Evolutionary conservation across 2,329 filamentous ascomycete species (phyloP), one percentile per base, ranked within the genome.

Genomic region (Talaromyces sp.): DNA sequence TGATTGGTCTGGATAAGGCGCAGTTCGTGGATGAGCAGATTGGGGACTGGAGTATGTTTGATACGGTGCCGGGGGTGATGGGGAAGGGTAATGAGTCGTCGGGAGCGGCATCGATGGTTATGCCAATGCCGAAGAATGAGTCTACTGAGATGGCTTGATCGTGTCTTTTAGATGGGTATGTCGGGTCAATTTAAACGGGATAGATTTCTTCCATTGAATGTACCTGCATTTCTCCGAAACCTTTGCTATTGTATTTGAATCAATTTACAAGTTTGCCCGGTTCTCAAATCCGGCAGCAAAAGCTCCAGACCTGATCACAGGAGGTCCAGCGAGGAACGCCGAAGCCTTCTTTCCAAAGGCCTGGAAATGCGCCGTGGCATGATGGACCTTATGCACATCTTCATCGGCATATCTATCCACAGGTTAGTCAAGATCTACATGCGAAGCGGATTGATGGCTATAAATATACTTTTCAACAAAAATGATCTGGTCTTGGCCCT

Each of bases 11-110:
- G 33, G 84, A 86, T 68, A 68, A 81, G 6, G 81, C 85, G 45
- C 82, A 85, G 70, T 86, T 87, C 73, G 78, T 82, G 48, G 83
- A 85, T 56, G 84, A 86, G 75, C 80, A 84, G 74, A 85, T 87
- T 71, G 82, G 82, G 14, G 82, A 84, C 65, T 83, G 82, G 78
- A 79, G 72, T 37, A 73, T 82, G 58, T 65, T 74, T 24, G 72
- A 76, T 56, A 65, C 58, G 7, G 54, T 61, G 13, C 27, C 59
- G 13, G 63, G 63, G 8, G 59, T 57, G 16, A 58, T 45, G 50
- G 50, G 50, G 19, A 65, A 48, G 16, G 33, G 19, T 37, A 39
- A 39, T 50, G 57, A 54, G 24, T 60, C 60, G 19, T 22, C 60
- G 13, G 60, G 61, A 5, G 19, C 13, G 27, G 7, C 27, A 31